These are phyloP conservation scores for Lodderomyces pseudojiufengensis DNA, from an alignment of 1,139 yeast genomes.

Conservation along the genomic window DNA sequence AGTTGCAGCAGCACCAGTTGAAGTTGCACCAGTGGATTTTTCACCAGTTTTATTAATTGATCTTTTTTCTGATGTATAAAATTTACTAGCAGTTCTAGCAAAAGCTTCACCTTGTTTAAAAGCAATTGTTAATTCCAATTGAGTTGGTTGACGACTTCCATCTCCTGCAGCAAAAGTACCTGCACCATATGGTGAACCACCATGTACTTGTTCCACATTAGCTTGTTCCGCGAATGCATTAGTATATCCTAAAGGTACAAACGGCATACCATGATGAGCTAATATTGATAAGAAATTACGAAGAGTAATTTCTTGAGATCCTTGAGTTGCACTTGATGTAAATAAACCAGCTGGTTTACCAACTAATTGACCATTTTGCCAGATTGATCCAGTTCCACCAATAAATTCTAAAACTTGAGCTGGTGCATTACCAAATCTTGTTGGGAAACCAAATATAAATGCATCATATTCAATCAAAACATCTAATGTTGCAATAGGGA, in stretches of 20 bases:
- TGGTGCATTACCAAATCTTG: constrained; percentile 47
- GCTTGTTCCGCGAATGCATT: constrained; percentile 30
- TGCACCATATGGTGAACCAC: constrained; percentile 52
- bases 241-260: constrained; percentile 47
- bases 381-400: constrained; percentile 44
- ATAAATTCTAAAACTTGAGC: constrained; percentile 33
- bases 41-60: no score
- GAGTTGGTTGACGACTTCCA: constrained; percentile 44
- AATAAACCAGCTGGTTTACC: constrained; percentile 50
- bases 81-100: constrained; percentile 31
- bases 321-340: constrained; percentile 44
- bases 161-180: constrained; percentile 47
- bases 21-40: constrained; percentile 8
- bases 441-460: constrained; percentile 48
- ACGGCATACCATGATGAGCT: constrained; percentile 51
- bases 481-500: constrained; percentile 41
- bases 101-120: constrained; percentile 41
- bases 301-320: constrained; percentile 48
- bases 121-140: constrained; percentile 38
- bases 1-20: constrained; percentile 9
- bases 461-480: constrained; percentile 42
- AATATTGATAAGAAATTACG: constrained; percentile 33
- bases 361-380: constrained; percentile 47
- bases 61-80: no score
- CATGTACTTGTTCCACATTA: constrained; percentile 37